phyloP scores from a whole-genome alignment of 495 filamentous ascomycete genomes.

The Aspergillus indologenus region DNA sequence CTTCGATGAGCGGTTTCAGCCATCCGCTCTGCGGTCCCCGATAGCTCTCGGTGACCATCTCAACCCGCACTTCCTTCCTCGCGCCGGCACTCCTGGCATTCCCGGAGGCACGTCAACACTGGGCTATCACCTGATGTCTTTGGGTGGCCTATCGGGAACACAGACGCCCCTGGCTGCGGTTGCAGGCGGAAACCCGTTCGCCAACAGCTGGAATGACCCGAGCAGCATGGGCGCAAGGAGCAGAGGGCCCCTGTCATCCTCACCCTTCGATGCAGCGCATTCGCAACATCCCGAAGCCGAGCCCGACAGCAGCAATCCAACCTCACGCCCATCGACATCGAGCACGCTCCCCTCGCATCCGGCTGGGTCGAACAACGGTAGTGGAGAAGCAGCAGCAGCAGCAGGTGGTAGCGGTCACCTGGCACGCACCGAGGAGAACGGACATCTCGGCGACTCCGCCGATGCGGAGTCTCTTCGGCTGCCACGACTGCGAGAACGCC shows the following conservation, averaged over 20 bases:
- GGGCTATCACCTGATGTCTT: conserved; percentile 80
- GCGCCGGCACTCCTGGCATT: conserved; percentile 70
- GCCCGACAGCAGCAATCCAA: conserved; percentile 33
- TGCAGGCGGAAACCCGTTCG: conserved; percentile 62
- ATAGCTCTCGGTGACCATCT: conserved; percentile 49
- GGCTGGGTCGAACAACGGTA: conserved; percentile 26
- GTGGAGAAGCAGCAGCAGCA: conserved; percentile 19
- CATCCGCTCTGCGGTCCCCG: conserved; percentile 41
- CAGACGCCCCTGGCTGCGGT: conserved; percentile 86
- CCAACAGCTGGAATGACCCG: conserved; percentile 49
- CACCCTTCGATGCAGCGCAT: conserved; percentile 10
- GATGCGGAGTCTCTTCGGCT: conserved; percentile 25
- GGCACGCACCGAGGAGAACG: conserved; percentile 12
- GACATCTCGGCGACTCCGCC: conserved; percentile 25
- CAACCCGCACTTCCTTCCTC: conserved; percentile 60
- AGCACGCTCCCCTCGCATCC: conserved; percentile 35
- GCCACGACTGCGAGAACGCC: conserved; percentile 42
- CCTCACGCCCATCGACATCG: conserved; percentile 45
- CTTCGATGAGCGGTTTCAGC: conserved; percentile 29
- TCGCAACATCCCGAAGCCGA: conserved; percentile 27
- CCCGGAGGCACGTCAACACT: conserved; percentile 85
- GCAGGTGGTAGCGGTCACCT: conserved; percentile 8
- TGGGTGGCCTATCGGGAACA: conserved; percentile 71
- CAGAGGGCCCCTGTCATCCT: conserved; percentile 14
- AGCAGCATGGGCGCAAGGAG: conserved; percentile 21